phyloP scores from a whole-genome alignment of 2,329 filamentous ascomycete genomes.

The Calonectria pauciramosa region DNA sequence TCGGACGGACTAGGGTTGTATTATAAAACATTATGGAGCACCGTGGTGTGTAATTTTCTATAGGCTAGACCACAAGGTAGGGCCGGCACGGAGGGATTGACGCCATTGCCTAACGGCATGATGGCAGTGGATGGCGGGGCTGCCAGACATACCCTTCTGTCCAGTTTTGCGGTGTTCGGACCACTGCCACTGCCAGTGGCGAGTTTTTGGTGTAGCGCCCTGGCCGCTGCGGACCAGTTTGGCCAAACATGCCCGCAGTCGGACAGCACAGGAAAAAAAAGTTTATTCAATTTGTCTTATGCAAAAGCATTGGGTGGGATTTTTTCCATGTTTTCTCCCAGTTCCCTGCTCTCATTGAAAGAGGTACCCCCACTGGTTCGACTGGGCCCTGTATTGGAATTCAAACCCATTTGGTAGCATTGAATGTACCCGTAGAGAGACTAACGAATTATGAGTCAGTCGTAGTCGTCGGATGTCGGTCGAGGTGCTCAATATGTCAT shows the following conservation, averaged over 20 bases:
- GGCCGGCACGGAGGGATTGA: constrained; percentile 32
- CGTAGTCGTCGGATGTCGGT: constrained; percentile 41
- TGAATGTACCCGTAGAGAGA: not conserved
- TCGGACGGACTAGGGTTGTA: not conserved
- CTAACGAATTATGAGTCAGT: constrained; percentile 39
- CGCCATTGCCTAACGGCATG: constrained; percentile 47
- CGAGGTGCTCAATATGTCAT: constrained; percentile 30
- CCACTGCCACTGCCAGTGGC: constrained; percentile 20
- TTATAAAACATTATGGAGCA: constrained; percentile 1
- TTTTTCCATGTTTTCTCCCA: not conserved
- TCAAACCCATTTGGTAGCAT: not conserved
- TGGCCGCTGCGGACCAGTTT: not conserved
- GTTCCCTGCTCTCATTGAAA: not conserved
- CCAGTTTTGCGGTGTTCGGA: constrained; percentile 9
- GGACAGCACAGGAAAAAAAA: constrained; percentile 34
- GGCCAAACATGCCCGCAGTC: constrained; percentile 27
- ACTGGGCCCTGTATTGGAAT: not conserved
- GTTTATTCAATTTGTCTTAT: constrained; percentile 30
- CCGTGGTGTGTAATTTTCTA: not conserved
- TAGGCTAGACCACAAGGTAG: constrained; percentile 4
- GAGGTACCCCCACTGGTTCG: not conserved
- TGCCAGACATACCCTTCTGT: not conserved
- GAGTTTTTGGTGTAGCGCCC: constrained; percentile 19
- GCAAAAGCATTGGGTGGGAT: not conserved
- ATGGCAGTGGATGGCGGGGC: constrained; percentile 40